A percentile compares a stretch with the other conserved stretches of the same genome.
phyloP scores from a whole-genome alignment of 164 flowering plant genomes.

The Tetracentron sinense region DNA sequence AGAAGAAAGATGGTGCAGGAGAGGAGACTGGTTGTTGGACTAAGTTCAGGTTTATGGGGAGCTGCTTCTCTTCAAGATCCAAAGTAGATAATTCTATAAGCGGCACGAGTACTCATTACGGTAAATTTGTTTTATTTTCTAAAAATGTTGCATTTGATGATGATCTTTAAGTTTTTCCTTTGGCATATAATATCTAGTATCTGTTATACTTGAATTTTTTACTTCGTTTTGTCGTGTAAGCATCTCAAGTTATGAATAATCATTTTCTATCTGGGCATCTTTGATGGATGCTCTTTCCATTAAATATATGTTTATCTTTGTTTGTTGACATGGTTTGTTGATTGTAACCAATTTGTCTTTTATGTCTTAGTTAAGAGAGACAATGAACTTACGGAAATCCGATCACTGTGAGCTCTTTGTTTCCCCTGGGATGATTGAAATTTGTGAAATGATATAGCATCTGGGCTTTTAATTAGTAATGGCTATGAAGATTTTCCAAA shows the following conservation, averaged over 20 bases:
- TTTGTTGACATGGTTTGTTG: too few species aligned
- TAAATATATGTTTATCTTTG: neutral
- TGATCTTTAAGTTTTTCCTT: neutral
- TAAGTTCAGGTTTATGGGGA: conserved; percentile 48
- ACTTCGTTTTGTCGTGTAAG: neutral
- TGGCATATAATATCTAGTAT: neutral
- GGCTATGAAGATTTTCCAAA: neutral
- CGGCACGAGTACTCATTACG: conserved; percentile 39
- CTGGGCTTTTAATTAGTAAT: neutral
- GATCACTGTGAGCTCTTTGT: too few species aligned
- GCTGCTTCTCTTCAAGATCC: conserved; percentile 75
- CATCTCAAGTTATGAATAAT: neutral
- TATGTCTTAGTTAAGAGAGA: neutral
- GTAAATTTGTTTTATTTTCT: conserved; percentile 23
- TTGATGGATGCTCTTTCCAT: neutral
- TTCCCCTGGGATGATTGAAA: too few species aligned
- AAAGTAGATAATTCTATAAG: conserved; percentile 54
- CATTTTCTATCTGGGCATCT: neutral
- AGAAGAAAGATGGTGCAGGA: conserved; percentile 18
- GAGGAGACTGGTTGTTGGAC: conserved; percentile 61
- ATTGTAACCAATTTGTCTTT: neutral
- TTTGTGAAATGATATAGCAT: too few species aligned
- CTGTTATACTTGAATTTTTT: neutral
- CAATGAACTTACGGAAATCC: too few species aligned
- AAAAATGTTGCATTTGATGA: neutral